Evolutionary conservation across 2,329 filamentous ascomycete genomes (phyloP).

Genomic region (Penicillium sp.): DNA sequence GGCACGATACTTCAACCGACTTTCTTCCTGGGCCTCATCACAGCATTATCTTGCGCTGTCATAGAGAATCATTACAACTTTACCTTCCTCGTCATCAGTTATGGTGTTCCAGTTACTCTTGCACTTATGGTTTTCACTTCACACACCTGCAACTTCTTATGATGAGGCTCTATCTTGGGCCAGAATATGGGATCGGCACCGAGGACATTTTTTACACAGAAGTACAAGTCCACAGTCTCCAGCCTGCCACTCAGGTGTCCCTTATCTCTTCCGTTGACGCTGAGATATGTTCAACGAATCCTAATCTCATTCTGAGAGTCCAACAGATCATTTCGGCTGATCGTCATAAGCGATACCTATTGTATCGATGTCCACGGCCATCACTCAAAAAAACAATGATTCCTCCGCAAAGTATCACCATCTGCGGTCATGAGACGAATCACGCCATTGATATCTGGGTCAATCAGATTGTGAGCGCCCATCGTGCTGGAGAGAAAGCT

Average conservation of each 20-base stretch:
- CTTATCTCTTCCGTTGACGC: conserved; percentile 14
- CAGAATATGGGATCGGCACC: conserved; percentile 5
- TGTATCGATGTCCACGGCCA: background rate
- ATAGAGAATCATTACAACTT: background rate
- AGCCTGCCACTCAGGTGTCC: background rate
- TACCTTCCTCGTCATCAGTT: background rate
- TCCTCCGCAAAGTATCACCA: background rate
- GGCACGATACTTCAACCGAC: conserved; percentile 4
- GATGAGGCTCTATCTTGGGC: conserved; percentile 4
- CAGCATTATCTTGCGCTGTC: background rate
- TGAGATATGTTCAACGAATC: conserved; percentile 5
- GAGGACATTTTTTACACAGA: conserved; percentile 34
- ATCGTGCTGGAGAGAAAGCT: background rate
- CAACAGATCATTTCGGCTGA: background rate
- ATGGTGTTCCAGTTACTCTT: background rate
- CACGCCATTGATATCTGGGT: background rate
- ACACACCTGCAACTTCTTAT: conserved; percentile 16
- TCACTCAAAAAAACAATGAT: background rate
- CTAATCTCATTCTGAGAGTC: background rate
- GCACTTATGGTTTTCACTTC: conserved; percentile 1
- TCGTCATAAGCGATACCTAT: background rate
- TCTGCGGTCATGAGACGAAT: background rate
- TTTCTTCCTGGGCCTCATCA: background rate
- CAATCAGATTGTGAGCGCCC: background rate
- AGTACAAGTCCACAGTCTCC: conserved; percentile 20